Conservation (phyloP, 1,284 basidiomycete species). For the Ustilago curta region DNA sequence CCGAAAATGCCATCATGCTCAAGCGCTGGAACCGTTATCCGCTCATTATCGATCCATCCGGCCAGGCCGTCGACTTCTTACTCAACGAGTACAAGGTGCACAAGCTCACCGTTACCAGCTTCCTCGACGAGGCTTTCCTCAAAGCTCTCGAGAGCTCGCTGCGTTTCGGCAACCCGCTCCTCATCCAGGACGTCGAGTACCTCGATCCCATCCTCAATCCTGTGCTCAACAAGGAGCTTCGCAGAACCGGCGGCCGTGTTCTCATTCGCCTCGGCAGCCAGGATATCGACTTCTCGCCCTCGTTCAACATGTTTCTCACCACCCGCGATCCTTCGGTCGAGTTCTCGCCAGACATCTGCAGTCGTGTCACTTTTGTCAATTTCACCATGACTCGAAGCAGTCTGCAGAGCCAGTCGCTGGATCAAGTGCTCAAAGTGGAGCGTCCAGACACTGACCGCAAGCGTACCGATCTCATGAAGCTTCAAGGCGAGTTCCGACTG, state of each 20-base stretch:
- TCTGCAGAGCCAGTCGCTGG: constrained; percentile 96
- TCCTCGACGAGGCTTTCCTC: constrained; percentile 97
- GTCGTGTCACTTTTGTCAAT: constrained; percentile 98
- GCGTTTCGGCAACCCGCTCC: constrained; percentile 95
- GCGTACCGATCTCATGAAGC: constrained; percentile 96
- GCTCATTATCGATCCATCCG: constrained; percentile 97
- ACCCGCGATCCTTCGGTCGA: constrained; percentile 97
- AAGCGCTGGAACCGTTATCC: constrained; percentile 98
- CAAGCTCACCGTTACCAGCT: constrained; percentile 97
- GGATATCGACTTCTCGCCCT: constrained; percentile 98
- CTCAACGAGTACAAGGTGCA: constrained; percentile 94
- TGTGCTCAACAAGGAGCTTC: constrained; percentile 95
- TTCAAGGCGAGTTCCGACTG: constrained; percentile 96
- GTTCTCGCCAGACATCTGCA: constrained; percentile 98
- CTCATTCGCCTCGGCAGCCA: constrained; percentile 97
- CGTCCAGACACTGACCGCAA: constrained; percentile 96
- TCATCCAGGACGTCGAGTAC: constrained; percentile 98
- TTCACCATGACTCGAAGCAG: constrained; percentile 99
- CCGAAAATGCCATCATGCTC: constrained; percentile 96
- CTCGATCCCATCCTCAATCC: constrained; percentile 98
- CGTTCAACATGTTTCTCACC: constrained; percentile 95
- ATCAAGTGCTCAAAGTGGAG: constrained; percentile 96
- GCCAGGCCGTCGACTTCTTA: constrained; percentile 95
- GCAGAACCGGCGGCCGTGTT: constrained; percentile 88
- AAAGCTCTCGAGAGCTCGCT: constrained; percentile 98